phyloP scores from a whole-genome alignment of 2,329 filamentous ascomycete genomes.

The Xenoacremonium recifei region DNA sequence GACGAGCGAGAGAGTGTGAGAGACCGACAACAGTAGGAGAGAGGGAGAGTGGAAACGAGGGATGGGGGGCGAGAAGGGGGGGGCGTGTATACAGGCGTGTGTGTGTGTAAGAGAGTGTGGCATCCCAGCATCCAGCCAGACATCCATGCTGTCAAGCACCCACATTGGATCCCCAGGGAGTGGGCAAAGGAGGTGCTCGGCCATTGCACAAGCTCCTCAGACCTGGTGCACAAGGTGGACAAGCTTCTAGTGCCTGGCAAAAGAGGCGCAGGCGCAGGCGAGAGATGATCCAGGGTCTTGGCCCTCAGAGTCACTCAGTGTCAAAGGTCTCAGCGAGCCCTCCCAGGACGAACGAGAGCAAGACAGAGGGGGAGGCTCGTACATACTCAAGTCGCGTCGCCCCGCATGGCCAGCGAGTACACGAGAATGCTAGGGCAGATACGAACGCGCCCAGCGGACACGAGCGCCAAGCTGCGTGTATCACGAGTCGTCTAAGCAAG shows the following conservation, averaged over 20 bases:
- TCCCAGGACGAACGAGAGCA: conserved; percentile 1
- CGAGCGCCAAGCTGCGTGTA: conserved; percentile 11
- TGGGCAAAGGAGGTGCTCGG: too few relatives aligned
- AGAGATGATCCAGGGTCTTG: not conserved
- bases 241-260: too few relatives aligned
- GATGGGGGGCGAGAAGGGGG: conserved; percentile 9
- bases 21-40: conserved; percentile 9
- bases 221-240: not conserved
- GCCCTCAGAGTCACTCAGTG: too few relatives aligned
- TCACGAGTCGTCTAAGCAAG: conserved; percentile 2
- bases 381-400: conserved; percentile 13
- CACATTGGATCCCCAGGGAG: too few relatives aligned
- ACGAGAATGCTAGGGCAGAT: conserved; percentile 7
- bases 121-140: too few relatives aligned
- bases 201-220: not conserved
- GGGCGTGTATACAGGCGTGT: conserved; percentile 16
- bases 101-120: conserved; percentile 8
- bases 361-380: conserved; percentile 4
- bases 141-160: too few relatives aligned
- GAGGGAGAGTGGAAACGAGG: conserved; percentile 15
- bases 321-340: too few relatives aligned
- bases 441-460: conserved; percentile 6
- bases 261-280: conserved; percentile 3
- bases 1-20: conserved; percentile 8
- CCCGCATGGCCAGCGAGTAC: conserved; percentile 16